phyloP scores from a whole-genome alignment of 345 rosid species.

The Salix udensis region DNA sequence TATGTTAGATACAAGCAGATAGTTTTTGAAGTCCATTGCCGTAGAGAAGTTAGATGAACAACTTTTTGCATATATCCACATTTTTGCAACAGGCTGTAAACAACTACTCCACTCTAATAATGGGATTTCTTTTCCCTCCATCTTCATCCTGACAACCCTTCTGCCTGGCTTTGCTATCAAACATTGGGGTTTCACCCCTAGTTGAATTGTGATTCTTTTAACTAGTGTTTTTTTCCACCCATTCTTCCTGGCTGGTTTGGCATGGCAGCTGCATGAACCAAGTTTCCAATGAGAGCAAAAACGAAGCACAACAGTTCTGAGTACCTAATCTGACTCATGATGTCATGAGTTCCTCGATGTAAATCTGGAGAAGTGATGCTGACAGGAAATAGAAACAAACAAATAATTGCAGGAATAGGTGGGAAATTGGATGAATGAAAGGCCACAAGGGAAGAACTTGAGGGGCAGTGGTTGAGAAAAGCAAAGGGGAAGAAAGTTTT shows the following conservation, averaged over 20 bases:
- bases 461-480: not conserved
- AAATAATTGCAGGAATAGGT: not conserved
- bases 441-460: not conserved
- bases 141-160: not conserved
- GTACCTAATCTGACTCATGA: not conserved
- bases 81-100: not conserved
- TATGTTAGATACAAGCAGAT: too few relatives aligned
- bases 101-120: too few relatives aligned
- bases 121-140: not conserved
- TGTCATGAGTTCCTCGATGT: not conserved
- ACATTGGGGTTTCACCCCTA: not conserved
- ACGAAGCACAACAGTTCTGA: not conserved
- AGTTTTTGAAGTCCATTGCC: too few relatives aligned
- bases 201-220: too few relatives aligned
- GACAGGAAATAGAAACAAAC: not conserved
- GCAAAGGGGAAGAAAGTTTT: slow-evolving; percentile 1
- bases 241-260: not conserved
- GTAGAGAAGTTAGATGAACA: too few relatives aligned
- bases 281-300: not conserved
- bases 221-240: too few relatives aligned
- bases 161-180: not conserved
- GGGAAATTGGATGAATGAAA: not conserved
- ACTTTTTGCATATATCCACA: not conserved
- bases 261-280: not conserved
- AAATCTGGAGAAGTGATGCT: not conserved